These are phyloP conservation scores for Hyphopichia pseudoburtonii DNA, from an alignment of 1,139 yeast genomes.

Conservation along the genomic window DNA sequence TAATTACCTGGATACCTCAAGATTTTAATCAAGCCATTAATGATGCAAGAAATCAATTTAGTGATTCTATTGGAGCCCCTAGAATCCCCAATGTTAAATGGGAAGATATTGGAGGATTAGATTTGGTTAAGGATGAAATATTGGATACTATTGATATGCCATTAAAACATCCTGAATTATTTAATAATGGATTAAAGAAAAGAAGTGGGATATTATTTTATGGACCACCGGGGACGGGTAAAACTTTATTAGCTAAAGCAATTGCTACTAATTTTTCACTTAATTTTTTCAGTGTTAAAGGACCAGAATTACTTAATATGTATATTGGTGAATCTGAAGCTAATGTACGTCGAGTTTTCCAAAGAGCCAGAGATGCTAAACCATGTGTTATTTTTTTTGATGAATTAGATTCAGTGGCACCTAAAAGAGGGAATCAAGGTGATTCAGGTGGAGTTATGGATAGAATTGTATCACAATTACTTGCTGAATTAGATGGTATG, in stretches of 20 bases:
- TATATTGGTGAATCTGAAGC: constrained; percentile 99
- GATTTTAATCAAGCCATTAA: constrained; percentile 76
- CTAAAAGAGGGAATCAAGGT: constrained; percentile 96
- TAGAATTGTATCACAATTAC: constrained; percentile 88
- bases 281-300: constrained; percentile 93
- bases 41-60: constrained; percentile 81
- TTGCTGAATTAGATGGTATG: constrained; percentile 97
- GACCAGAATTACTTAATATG: constrained; percentile 94
- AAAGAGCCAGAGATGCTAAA: constrained; percentile 90
- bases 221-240: constrained; percentile 99
- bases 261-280: constrained; percentile 93
- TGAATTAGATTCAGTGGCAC: constrained; percentile 96
- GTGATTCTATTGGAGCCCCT: constrained; percentile 97
- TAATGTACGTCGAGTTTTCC: constrained; percentile 90
- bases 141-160: constrained; percentile 97
- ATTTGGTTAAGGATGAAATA: constrained; percentile 85
- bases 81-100: constrained; percentile 91
- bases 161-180: constrained; percentile 85
- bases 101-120: constrained; percentile 95
- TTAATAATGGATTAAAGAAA: constrained; percentile 84
- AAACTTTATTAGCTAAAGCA: constrained; percentile 91
- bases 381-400: constrained; percentile 98
- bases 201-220: constrained; percentile 92
- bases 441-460: constrained; percentile 99
- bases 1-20: constrained; percentile 53